Percentiles rank a stretch among this genome's conserved stretches.
These are phyloP conservation scores for Phlebiopsis gigantea DNA, from an alignment of 768 basidiomycete species.

Conservation along the genomic window DNA sequence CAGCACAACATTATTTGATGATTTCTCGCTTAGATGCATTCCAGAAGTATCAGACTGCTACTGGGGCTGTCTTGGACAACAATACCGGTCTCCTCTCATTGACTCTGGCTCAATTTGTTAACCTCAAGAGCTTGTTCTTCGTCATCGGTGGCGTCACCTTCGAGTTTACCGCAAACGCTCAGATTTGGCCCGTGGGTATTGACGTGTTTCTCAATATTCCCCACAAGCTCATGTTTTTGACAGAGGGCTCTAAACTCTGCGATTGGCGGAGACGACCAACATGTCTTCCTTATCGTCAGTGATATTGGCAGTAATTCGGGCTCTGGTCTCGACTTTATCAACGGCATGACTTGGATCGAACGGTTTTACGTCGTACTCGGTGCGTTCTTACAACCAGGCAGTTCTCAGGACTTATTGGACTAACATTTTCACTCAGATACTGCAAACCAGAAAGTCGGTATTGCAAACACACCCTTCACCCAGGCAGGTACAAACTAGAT, in stretches of 20 bases:
- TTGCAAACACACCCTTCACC: slow-evolving; percentile 50
- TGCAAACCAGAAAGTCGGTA: slow-evolving; percentile 46
- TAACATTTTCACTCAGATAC: slow-evolving; percentile 36
- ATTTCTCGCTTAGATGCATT: slow-evolving; percentile 24
- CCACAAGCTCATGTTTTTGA: too few species aligned
- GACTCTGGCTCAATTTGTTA: slow-evolving; percentile 21
- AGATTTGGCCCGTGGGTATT: slow-evolving; percentile 50
- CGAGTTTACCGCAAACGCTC: slow-evolving; percentile 57
- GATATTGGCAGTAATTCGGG: slow-evolving; percentile 11
- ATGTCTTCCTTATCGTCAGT: slow-evolving; percentile 10
- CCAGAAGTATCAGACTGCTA: slow-evolving; percentile 24
- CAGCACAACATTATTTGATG: not conserved
- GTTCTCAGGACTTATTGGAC: not conserved
- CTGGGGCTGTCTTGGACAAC: slow-evolving; percentile 27
- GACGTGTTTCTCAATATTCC: not conserved
- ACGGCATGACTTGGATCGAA: slow-evolving; percentile 14
- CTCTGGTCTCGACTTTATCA: slow-evolving; percentile 12
- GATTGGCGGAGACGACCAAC: slow-evolving; percentile 7
- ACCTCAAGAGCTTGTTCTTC: slow-evolving; percentile 30
- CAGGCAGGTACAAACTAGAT: slow-evolving; percentile 34
- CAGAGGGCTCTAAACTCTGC: slow-evolving; percentile 10
- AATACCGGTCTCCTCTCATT: slow-evolving; percentile 28
- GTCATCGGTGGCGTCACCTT: slow-evolving; percentile 37
- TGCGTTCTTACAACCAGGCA: not conserved
- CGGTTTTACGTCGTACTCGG: slow-evolving; percentile 13